Percentiles rank a stretch among this genome's conserved stretches.
These are phyloP conservation scores for Anaeramoeba ignava DNA, from an alignment of 78 protist species.

Conservation along the genomic window DNA sequence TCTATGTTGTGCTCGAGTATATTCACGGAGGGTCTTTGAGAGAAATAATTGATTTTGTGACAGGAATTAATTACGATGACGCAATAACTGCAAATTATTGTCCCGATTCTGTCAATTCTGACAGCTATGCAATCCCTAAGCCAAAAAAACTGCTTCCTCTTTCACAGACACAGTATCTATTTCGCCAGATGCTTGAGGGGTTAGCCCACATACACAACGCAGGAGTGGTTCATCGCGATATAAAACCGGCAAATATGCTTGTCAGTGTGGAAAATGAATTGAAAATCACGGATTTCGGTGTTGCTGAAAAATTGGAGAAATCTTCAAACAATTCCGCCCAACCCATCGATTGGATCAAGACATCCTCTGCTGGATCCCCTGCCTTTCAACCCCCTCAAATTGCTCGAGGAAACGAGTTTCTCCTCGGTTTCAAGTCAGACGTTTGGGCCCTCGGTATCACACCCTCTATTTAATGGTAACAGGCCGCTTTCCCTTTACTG, in stretches of 20 bases:
- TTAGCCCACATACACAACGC: not conserved
- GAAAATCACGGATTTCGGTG: not conserved
- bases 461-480: not conserved
- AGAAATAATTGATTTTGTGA: no score
- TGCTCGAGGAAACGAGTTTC: not conserved
- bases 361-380: not conserved
- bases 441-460: not conserved
- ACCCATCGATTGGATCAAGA: not conserved
- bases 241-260: not conserved
- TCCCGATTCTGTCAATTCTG: no score
- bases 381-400: not conserved
- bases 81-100: no score
- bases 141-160: no score
- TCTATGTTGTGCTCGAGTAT: no score
- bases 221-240: not conserved
- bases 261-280: not conserved
- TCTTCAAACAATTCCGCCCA: not conserved
- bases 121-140: no score
- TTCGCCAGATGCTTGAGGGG: not conserved
- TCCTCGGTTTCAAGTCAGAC: not conserved
- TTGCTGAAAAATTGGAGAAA: not conserved
- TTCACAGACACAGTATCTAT: not conserved
- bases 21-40: no score
- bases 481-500: not conserved
- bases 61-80: no score